Evolutionary conservation across 805 yeast genomes (phyloP), one percentile per base, ranked within the genome.

Genomic region (Wickerhamiella vanderwaltii): DNA sequence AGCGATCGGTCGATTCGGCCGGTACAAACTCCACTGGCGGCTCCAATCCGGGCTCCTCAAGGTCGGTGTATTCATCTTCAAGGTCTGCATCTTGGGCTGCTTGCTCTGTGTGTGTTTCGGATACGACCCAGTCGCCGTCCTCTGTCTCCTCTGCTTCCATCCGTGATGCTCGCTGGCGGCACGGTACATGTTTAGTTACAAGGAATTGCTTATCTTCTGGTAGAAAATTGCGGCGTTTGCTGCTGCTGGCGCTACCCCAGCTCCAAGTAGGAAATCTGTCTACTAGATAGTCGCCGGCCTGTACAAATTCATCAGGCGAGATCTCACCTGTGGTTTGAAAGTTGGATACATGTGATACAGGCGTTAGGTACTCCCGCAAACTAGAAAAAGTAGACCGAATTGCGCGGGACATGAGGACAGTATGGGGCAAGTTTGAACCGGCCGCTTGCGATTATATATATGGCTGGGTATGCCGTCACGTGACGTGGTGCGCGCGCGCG

Each of bases 241-340:
- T 64, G 11, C 66, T 60, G 12, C 79, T 72, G 1, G 79, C 76
- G 3, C 73, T 64, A 2, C 51, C 52, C 98, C 98, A 91, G 47
- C 77, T 75, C 98, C 98, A 91, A 1, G 97, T 91, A 2, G 98
- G 97, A 58, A 91, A 91, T 66, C 80, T 83, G 60, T 76, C 78
- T 24, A 79, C 87, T 44, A 91, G 64, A 60, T 85, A 91, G 59
- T 91, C 96, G 17, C 98, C 98, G 3, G 98, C 96, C 43, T 66
- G 67, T 7, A 86, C 88, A 62, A 91, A 91, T 59, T 91, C 98
- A 41, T 84, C 94, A 1, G 98, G 98, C 1, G 95, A 83, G 39
- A 91, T 78, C 58, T 88, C 91, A 3, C 98, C 98, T 0, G 95
- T 82, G 37, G 69, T 63, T 43, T 75, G 68, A 63, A 86, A 91